A percentile compares a stretch with the other conserved stretches of the same genome.
Evolutionary conservation across 306 rosid species (phyloP).

Genomic region (Quercus gilva): DNA sequence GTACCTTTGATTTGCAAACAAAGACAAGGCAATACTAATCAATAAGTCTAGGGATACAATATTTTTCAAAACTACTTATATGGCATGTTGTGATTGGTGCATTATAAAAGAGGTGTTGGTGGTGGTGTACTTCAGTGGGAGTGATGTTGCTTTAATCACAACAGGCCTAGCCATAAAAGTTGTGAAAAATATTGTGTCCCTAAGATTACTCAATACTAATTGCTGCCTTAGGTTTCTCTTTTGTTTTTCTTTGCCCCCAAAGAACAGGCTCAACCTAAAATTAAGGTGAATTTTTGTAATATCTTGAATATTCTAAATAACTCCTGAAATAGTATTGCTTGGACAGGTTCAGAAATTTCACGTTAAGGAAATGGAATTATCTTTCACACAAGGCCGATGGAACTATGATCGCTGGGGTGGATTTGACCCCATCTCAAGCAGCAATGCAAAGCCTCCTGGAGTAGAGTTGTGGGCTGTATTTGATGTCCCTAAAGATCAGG

Average conservation of each 20-base stretch:
- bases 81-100: too few relatives aligned
- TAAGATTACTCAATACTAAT: neutral
- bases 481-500: conserved; percentile 61
- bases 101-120: too few relatives aligned
- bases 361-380: conserved; percentile 80
- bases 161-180: too few relatives aligned
- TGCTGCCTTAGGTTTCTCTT: neutral
- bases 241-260: neutral
- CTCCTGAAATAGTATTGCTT: conserved; percentile 35
- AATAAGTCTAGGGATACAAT: too few relatives aligned
- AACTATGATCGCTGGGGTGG: conserved; percentile 96
- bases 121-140: too few relatives aligned
- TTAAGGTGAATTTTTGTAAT: neutral
- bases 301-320: conserved; percentile 32
- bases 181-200: too few relatives aligned
- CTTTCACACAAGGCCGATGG: conserved; percentile 99
- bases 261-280: neutral
- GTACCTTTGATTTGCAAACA: neutral
- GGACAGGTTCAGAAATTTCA: conserved; percentile 78
- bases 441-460: conserved; percentile 93
- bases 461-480: conserved; percentile 96
- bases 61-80: too few relatives aligned
- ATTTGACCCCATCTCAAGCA: conserved; percentile 82
- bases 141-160: too few relatives aligned
- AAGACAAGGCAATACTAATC: neutral